A percentile compares a stretch with the other conserved stretches of the same genome.
Evolutionary conservation across 2,329 filamentous ascomycete species (phyloP).

Genomic region (Sphaerulina musiva): DNA sequence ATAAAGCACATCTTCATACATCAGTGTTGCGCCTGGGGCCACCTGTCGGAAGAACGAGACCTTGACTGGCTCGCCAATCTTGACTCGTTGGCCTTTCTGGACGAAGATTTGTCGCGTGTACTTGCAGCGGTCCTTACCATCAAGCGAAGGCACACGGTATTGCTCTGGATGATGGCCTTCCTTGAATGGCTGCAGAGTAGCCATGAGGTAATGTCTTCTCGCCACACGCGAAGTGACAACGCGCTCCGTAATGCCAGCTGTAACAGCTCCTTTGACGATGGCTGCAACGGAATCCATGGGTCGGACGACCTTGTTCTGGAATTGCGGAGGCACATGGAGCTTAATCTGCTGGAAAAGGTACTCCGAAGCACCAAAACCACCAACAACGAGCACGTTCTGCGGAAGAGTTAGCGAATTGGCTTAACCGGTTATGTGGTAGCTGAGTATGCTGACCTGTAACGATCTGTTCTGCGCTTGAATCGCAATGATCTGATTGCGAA

Average conservation of each 20-base stretch:
- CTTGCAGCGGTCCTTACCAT: conserved; percentile 97
- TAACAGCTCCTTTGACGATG: conserved; percentile 97
- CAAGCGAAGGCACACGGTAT: conserved; percentile 91
- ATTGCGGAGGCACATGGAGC: conserved; percentile 93
- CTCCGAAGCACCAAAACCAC: conserved; percentile 96
- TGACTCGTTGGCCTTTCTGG: conserved; percentile 96
- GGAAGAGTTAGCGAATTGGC: conserved; percentile 25
- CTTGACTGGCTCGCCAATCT: conserved; percentile 98
- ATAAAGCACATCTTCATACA: conserved; percentile 98
- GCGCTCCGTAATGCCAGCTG: conserved; percentile 92
- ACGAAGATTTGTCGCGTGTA: conserved; percentile 98
- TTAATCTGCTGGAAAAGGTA: conserved; percentile 99
- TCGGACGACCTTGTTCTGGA: conserved; percentile 94
- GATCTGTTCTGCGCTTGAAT: conserved; percentile 95
- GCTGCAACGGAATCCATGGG: conserved; percentile 98
- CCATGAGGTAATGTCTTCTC: conserved; percentile 97
- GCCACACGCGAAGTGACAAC: conserved; percentile 96
- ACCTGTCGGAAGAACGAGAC: conserved; percentile 98
- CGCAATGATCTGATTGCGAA: conserved; percentile 96
- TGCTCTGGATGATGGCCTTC: conserved; percentile 97
- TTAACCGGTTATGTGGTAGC: background rate
- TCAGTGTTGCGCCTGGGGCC: conserved; percentile 89
- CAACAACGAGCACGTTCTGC: conserved; percentile 87
- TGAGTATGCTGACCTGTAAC: conserved; percentile 56
- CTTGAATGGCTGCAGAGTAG: conserved; percentile 96